These are phyloP conservation scores for Boletus vermiculosoides DNA, from an alignment of 768 basidiomycete genomes.

Conservation along the genomic window DNA sequence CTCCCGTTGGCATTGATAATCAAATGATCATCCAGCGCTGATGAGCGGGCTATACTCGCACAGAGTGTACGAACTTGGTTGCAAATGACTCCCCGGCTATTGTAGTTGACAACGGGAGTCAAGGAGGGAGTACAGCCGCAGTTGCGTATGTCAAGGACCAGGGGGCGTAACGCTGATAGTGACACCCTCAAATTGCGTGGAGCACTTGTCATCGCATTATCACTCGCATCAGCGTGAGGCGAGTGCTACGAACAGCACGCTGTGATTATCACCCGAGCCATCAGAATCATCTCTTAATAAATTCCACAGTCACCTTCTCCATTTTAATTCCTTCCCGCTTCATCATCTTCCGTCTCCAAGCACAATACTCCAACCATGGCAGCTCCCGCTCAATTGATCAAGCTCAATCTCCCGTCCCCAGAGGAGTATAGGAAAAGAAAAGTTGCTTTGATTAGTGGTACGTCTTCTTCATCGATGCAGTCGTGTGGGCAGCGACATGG, in stretches of 20 bases:
- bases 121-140: neutral
- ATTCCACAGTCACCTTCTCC: neutral
- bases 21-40: neutral
- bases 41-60: neutral
- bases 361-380: conserved; percentile 16
- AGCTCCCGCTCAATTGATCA: conserved; percentile 38
- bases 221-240: conserved; percentile 6
- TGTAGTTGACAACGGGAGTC: neutral
- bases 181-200: neutral
- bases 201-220: conserved; percentile 3
- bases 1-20: neutral
- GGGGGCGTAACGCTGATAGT: neutral
- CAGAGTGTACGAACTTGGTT: neutral
- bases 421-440: conserved; percentile 88
- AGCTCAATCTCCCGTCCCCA: conserved; percentile 60
- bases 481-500: neutral
- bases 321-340: conserved; percentile 8
- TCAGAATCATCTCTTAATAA: neutral
- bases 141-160: neutral
- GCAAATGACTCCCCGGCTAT: neutral
- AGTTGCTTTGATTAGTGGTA: conserved; percentile 91
- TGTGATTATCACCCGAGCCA: conserved; percentile 6
- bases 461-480: conserved; percentile 18
- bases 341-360: neutral
- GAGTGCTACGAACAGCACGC: neutral